A percentile compares a stretch with the other conserved stretches of the same genome.
These are phyloP conservation scores for Leccinum longicurvipes DNA, from an alignment of 768 basidiomycete genomes.

Conservation along the genomic window DNA sequence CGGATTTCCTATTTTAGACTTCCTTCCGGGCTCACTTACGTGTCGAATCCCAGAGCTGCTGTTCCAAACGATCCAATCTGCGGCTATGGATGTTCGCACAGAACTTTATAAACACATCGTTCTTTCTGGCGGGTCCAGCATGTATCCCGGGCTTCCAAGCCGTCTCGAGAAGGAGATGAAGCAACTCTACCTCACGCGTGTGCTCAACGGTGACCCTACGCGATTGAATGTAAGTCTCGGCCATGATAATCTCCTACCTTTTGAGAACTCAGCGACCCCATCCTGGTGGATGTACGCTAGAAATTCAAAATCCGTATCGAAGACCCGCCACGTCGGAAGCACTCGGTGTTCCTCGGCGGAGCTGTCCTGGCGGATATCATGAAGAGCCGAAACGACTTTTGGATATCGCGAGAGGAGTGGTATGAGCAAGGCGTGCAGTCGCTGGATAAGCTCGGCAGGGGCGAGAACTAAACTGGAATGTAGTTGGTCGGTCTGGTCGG, in stretches of 20 bases:
- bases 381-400: conserved; percentile 92
- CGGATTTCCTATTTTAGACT: neutral
- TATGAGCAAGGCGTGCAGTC: conserved; percentile 82
- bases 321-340: conserved; percentile 96
- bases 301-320: conserved; percentile 99
- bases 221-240: conserved; percentile 73
- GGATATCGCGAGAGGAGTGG: conserved; percentile 95
- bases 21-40: neutral
- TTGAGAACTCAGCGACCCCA: neutral
- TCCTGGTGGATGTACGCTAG: conserved; percentile 39
- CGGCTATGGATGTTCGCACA: conserved; percentile 82
- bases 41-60: conserved; percentile 68
- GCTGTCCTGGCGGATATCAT: conserved; percentile 99
- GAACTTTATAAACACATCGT: conserved; percentile 99
- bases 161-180: conserved; percentile 99
- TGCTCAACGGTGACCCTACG: conserved; percentile 77
- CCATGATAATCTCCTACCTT: neutral
- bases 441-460: conserved; percentile 83
- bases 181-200: conserved; percentile 92
- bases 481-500: neutral
- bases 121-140: conserved; percentile 94
- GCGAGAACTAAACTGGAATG: conserved; percentile 46
- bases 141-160: conserved; percentile 98
- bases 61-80: conserved; percentile 90
- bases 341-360: conserved; percentile 99